Conservation (phyloP, 1,284 basidiomycete genomes). For the Malassezia dermatis region DNA sequence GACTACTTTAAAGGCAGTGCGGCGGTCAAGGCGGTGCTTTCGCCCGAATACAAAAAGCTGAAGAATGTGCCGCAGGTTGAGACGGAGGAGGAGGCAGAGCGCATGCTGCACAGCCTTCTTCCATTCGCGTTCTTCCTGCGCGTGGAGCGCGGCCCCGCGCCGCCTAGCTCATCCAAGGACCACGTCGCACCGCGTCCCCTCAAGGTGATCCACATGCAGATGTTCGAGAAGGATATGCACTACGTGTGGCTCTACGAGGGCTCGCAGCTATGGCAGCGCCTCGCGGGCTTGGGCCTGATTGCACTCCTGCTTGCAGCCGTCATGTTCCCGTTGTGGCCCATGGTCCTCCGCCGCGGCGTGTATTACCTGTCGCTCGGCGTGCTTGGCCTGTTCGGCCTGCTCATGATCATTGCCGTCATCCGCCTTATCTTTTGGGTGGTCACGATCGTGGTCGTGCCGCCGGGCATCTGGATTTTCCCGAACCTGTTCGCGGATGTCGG, state of each 20-base stretch:
- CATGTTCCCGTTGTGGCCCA: constrained; percentile 98
- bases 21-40: constrained; percentile 74
- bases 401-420: constrained; percentile 83
- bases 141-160: constrained; percentile 55
- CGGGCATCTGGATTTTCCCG: constrained; percentile 98
- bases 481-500: constrained; percentile 97
- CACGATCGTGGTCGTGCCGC: constrained; percentile 71
- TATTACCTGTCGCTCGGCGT: constrained; percentile 87
- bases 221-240: constrained; percentile 51
- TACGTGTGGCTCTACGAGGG: constrained; percentile 98
- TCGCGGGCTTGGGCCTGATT: constrained; percentile 87
- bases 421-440: constrained; percentile 87
- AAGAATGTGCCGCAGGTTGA: constrained; percentile 55
- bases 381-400: constrained; percentile 75
- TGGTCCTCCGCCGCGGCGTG: constrained; percentile 81
- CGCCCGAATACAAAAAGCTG: constrained; percentile 78
- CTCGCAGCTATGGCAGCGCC: constrained; percentile 80
- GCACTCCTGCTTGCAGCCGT: constrained; percentile 86
- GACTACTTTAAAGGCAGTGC: constrained; percentile 81
- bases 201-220: constrained; percentile 67
- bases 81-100: constrained; percentile 66
- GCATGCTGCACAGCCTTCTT: constrained; percentile 62
- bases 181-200: constrained; percentile 19
- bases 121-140: constrained; percentile 54
- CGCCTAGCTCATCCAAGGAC: constrained; percentile 52